Percentiles rank a stretch among this genome's conserved stretches.
phyloP scores from a whole-genome alignment of 2,329 filamentous ascomycete genomes.

The Verticillium isaacii region DNA sequence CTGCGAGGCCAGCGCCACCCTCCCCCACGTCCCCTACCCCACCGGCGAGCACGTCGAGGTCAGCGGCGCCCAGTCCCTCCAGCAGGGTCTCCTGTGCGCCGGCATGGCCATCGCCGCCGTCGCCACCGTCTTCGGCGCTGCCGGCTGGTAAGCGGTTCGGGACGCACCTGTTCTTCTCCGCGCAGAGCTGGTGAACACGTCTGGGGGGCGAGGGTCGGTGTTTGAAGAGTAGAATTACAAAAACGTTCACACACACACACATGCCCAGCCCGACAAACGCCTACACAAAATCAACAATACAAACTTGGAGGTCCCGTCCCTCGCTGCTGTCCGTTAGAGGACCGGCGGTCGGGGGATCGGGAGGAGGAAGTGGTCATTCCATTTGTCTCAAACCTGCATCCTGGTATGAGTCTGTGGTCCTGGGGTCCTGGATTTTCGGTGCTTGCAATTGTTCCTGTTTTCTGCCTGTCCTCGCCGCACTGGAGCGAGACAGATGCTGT shows the following conservation, averaged over 20 bases:
- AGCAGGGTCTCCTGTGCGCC: background rate
- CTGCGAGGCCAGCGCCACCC: background rate
- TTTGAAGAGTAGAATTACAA: background rate
- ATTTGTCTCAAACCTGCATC: background rate
- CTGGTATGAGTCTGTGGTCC: background rate
- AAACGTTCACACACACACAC: background rate
- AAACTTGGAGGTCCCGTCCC: background rate
- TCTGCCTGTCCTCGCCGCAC: background rate
- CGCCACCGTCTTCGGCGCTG: constrained; percentile 4
- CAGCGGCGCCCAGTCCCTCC: constrained; percentile 4
- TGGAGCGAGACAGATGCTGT: background rate
- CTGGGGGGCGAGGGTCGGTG: background rate
- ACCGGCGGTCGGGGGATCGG: background rate
- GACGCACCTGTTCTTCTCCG: background rate
- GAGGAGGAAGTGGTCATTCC: background rate
- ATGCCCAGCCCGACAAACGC: background rate
- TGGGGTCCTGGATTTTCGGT: background rate
- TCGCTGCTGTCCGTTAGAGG: background rate
- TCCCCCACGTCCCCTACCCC: background rate
- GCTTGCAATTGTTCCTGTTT: background rate
- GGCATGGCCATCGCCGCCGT: constrained; percentile 2
- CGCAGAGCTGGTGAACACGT: background rate
- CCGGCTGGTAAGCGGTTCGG: background rate
- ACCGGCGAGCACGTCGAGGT: constrained; percentile 5
- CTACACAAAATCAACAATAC: background rate